A percentile compares a stretch with the other conserved stretches of the same genome.
Conservation (phyloP, 2,329 filamentous ascomycete genomes). For the Aspergillus aculeatinus region DNA sequence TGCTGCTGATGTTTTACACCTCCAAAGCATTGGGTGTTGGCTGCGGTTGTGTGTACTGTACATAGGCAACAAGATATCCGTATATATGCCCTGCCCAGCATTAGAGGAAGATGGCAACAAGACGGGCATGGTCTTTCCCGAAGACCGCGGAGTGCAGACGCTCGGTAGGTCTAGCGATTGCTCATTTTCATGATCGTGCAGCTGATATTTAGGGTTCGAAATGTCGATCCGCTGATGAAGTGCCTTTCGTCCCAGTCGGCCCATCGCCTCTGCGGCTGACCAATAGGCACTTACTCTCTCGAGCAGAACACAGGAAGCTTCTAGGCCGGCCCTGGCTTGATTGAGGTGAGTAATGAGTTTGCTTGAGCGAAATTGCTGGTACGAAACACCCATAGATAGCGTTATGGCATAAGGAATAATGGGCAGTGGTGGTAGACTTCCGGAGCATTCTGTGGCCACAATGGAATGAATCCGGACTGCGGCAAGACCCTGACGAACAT, state of each 20-base stretch:
- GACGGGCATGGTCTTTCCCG: background rate
- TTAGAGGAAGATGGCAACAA: background rate
- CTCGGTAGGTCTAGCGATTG: background rate
- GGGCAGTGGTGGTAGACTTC: conserved; percentile 52
- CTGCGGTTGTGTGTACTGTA: background rate
- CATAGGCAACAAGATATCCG: background rate
- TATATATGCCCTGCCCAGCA: background rate
- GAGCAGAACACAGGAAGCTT: conserved; percentile 36
- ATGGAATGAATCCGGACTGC: conserved; percentile 57
- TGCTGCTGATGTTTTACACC: conserved; percentile 47
- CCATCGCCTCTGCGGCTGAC: conserved; percentile 46
- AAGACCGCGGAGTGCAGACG: background rate
- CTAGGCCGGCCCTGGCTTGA: conserved; percentile 37
- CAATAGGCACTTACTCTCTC: conserved; percentile 37
- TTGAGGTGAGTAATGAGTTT: conserved; percentile 44
- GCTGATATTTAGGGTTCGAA: conserved; percentile 5
- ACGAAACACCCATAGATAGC: conserved; percentile 56
- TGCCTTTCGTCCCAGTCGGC: conserved; percentile 40
- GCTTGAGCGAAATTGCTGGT: conserved; percentile 56
- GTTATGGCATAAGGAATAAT: conserved; percentile 57
- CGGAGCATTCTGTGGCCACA: conserved; percentile 47
- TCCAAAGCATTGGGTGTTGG: conserved; percentile 33
- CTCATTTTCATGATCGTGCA: conserved; percentile 18
- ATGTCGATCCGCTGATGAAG: conserved; percentile 33
- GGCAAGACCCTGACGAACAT: conserved; percentile 55